Percentiles rank a stretch among this genome's conserved stretches.
These are phyloP conservation scores for Heliamphora pulchella DNA, from an alignment of 179 eudicot species.

Conservation along the genomic window DNA sequence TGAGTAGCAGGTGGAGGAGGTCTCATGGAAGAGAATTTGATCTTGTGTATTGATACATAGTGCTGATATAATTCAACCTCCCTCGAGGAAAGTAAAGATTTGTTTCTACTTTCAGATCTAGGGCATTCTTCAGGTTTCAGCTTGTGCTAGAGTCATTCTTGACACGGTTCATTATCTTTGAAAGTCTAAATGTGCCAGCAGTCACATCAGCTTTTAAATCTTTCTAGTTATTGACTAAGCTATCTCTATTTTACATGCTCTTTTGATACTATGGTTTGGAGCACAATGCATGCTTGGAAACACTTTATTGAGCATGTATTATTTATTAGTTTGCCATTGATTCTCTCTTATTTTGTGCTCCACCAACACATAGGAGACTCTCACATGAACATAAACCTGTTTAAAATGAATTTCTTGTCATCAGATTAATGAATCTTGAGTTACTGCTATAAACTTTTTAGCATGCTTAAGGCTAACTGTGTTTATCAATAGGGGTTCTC, in stretches of 20 bases:
- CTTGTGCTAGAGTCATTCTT: neutral
- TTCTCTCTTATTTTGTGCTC: neutral
- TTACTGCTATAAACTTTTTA: neutral
- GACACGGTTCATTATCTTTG: neutral
- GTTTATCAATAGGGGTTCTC: slow-evolving; percentile 64
- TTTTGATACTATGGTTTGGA: slow-evolving; percentile 10
- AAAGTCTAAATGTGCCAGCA: neutral
- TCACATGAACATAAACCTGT: neutral
- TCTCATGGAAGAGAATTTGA: neutral
- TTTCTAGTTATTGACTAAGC: neutral
- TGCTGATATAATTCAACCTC: neutral
- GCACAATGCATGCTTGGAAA: neutral
- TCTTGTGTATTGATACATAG: neutral
- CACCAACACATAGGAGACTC: neutral
- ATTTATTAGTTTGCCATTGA: neutral
- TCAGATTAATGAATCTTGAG: neutral
- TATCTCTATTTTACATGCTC: too few species aligned
- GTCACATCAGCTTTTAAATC: neutral
- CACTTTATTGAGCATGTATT: neutral
- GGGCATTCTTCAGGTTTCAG: slow-evolving; percentile 2
- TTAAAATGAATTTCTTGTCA: neutral
- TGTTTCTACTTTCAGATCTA: neutral
- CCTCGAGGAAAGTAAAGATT: neutral
- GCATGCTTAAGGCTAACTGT: neutral
- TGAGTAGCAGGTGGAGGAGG: neutral